A percentile compares a stretch with the other conserved stretches of the same genome.
phyloP scores from a whole-genome alignment of 2,329 filamentous ascomycete genomes.

The Pseudocercospora fuligena region DNA sequence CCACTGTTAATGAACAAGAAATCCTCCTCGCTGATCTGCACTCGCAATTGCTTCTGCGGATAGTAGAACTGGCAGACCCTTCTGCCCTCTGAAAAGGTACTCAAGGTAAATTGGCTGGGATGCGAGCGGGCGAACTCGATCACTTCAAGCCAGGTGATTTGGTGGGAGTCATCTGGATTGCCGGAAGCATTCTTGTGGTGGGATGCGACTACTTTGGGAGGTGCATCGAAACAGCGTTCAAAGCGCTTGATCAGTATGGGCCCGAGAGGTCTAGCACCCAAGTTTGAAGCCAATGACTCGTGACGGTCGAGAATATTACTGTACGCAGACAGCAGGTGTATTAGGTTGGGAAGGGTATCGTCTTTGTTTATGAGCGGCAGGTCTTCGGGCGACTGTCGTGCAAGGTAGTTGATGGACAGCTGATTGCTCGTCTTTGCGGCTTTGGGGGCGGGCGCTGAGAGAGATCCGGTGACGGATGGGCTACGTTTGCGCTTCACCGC shows the following conservation, averaged over 20 bases:
- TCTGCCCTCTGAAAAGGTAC: constrained; percentile 69
- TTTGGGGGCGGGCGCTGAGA: constrained; percentile 31
- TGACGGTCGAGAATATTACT: constrained; percentile 83
- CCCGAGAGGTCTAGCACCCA: constrained; percentile 81
- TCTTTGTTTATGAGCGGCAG: constrained; percentile 66
- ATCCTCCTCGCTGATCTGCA: constrained; percentile 88
- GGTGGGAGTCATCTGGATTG: constrained; percentile 48
- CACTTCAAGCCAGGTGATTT: constrained; percentile 81
- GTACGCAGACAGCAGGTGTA: constrained; percentile 76
- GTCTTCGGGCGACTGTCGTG: constrained; percentile 65
- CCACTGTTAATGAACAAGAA: constrained; percentile 83
- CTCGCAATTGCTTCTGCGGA: constrained; percentile 72
- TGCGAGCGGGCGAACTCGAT: constrained; percentile 83
- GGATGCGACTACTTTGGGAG: constrained; percentile 69
- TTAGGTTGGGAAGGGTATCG: constrained; percentile 74
- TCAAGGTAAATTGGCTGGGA: constrained; percentile 76
- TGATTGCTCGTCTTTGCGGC: constrained; percentile 60
- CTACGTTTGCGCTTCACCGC: constrained; percentile 54
- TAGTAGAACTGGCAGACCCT: constrained; percentile 77
- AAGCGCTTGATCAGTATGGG: constrained; percentile 85
- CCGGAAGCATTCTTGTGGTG: constrained; percentile 45
- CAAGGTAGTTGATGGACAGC: constrained; percentile 67
- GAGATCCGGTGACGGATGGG: constrained; percentile 39
- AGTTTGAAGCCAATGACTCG: constrained; percentile 83
- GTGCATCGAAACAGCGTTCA: constrained; percentile 82